Percentiles rank a stretch among this genome's conserved stretches.
These are phyloP conservation scores for Fusarium sp. DNA, from an alignment of 2,329 filamentous ascomycete genomes.

Conservation along the genomic window DNA sequence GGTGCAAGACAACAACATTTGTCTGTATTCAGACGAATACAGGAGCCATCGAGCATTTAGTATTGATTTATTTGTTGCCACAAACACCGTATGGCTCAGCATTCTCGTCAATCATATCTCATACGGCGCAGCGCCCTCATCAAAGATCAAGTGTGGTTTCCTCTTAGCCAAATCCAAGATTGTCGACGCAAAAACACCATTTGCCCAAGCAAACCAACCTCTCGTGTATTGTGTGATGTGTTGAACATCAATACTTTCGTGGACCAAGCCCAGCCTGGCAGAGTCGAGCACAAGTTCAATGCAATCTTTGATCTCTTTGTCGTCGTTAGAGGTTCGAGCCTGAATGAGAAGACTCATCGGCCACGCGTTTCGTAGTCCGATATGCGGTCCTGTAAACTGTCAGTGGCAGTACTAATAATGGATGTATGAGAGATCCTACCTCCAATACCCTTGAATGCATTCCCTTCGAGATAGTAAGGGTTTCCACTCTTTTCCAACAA, in stretches of 20 bases:
- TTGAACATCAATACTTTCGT: slow-evolving; percentile 92
- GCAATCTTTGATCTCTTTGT: slow-evolving; percentile 81
- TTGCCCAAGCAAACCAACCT: slow-evolving; percentile 98
- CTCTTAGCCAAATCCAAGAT: slow-evolving; percentile 88
- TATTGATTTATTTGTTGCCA: background rate
- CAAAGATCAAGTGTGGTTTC: slow-evolving; percentile 90
- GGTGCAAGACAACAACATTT: background rate
- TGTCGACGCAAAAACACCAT: slow-evolving; percentile 93
- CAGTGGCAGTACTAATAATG: background rate
- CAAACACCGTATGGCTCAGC: background rate
- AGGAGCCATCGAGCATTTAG: background rate
- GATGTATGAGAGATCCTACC: slow-evolving; percentile 59
- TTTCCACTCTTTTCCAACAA: slow-evolving; percentile 80
- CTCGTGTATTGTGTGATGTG: slow-evolving; percentile 74
- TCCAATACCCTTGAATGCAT: slow-evolving; percentile 86
- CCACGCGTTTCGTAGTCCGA: slow-evolving; percentile 92
- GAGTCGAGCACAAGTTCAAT: slow-evolving; percentile 80
- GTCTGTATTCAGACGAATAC: background rate
- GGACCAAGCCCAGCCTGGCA: slow-evolving; percentile 81
- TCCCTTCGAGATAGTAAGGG: slow-evolving; percentile 86
- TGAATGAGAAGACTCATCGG: slow-evolving; percentile 95
- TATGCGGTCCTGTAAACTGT: slow-evolving; percentile 64
- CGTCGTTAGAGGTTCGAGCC: slow-evolving; percentile 86
- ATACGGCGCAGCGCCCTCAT: slow-evolving; percentile 69
- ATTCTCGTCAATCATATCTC: slow-evolving; percentile 50